phyloP scores from a whole-genome alignment of 2,329 filamentous ascomycete genomes.

The Acephala macrosclerotiorum region DNA sequence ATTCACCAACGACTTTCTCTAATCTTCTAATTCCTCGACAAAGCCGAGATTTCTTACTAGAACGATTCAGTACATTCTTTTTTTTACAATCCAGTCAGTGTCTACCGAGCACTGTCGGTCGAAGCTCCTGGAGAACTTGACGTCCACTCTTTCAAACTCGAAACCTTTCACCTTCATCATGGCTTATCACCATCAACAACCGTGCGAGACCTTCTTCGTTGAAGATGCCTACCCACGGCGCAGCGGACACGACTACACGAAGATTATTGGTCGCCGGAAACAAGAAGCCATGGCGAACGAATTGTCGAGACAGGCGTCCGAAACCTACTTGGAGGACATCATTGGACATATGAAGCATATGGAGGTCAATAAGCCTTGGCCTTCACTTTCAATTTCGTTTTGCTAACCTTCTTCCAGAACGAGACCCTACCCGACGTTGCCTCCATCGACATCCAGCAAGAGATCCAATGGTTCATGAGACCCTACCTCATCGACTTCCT shows the following conservation, averaged over 20 bases:
- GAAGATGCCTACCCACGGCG: constrained; percentile 52
- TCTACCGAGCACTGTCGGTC: constrained; percentile 41
- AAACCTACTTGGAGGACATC: constrained; percentile 94
- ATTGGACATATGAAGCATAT: constrained; percentile 94
- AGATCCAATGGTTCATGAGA: constrained; percentile 99
- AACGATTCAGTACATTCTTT: constrained; percentile 42
- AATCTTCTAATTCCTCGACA: constrained; percentile 42
- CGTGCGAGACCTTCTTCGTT: constrained; percentile 74
- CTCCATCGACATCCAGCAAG: constrained; percentile 97
- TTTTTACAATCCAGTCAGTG: constrained; percentile 36
- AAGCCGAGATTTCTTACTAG: constrained; percentile 35
- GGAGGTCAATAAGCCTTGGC: constrained; percentile 64
- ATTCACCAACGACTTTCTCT: constrained; percentile 42
- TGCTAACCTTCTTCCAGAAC: constrained; percentile 56
- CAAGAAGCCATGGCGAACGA: constrained; percentile 91
- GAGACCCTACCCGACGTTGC: constrained; percentile 95
- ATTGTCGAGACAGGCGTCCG: constrained; percentile 81
- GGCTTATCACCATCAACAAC: constrained; percentile 55
- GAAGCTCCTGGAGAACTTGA: constrained; percentile 49
- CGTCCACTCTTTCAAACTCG: constrained; percentile 42
- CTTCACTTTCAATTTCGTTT: constrained; percentile 20
- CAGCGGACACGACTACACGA: constrained; percentile 73
- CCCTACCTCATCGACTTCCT: constrained; percentile 98
- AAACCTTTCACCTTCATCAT: constrained; percentile 38
- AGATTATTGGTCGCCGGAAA: constrained; percentile 79